Evolutionary conservation across 2,329 filamentous ascomycete species (phyloP).

Genomic region (Neopestalotiopsis sp.): DNA sequence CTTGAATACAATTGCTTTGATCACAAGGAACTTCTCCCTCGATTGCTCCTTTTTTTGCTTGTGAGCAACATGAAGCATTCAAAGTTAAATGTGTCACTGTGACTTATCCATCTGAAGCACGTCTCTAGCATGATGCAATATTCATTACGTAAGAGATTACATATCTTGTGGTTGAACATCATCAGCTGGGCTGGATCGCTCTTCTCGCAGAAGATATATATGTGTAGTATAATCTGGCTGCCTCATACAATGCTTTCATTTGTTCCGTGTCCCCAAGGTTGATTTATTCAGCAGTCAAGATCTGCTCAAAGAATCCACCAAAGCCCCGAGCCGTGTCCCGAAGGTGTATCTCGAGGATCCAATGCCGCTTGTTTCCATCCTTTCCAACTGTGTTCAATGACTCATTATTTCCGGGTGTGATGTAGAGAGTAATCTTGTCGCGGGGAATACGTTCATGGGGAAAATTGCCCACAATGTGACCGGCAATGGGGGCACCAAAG

Average conservation of each 20-base stretch:
- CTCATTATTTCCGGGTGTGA: slow-evolving; percentile 47
- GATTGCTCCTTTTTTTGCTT: no score
- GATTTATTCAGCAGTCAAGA: slow-evolving; percentile 28
- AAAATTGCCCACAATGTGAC: slow-evolving; percentile 55
- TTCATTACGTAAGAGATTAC: no score
- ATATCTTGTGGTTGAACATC: no score
- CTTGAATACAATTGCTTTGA: neutral
- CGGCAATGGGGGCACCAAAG: slow-evolving; percentile 49
- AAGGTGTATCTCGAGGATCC: slow-evolving; percentile 57
- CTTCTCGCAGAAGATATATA: no score
- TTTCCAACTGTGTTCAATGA: slow-evolving; percentile 43
- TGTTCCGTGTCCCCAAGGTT: no score
- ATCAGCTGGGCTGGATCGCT: no score
- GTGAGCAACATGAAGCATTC: no score
- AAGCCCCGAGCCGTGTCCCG: slow-evolving; percentile 42
- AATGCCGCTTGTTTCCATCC: slow-evolving; percentile 49
- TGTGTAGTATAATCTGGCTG: no score
- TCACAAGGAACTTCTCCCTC: neutral
- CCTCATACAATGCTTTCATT: no score
- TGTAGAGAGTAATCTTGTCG: slow-evolving; percentile 50
- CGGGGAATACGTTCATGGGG: slow-evolving; percentile 55
- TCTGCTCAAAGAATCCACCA: slow-evolving; percentile 49
- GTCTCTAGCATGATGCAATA: no score
- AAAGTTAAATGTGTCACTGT: no score
- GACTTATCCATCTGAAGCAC: no score